Evolutionary conservation across 805 yeast genomes (phyloP), one percentile per base, ranked within the genome.

Genomic region (Debaryomyces prosopidis): DNA sequence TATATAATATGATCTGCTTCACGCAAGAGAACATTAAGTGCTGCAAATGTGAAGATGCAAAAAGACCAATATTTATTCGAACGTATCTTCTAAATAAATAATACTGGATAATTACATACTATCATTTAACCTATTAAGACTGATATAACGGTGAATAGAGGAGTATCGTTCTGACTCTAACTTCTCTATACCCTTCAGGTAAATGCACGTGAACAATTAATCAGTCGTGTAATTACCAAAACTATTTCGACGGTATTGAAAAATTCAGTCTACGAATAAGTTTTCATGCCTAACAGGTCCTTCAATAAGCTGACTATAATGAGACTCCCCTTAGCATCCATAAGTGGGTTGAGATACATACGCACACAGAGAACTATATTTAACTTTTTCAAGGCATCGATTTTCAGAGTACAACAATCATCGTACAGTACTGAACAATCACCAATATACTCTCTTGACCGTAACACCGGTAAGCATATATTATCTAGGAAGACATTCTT

Each of bases 401-500:
- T 42, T 34, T 45, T 42, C 4, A 19, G 19, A 8, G 17, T 39
- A 10, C 36, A 39, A 14, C 30, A 15, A 17, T 17, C 39, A 15
- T 38, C 26, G 15, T 43, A 43, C 8, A 34, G 33, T 33, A 34
- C 47, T 18, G 35, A 35, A 28, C 20, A 43, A 30, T 26, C 43
- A 11, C 40, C 47, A 28, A 41, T 36, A n/a, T 47, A 36, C 37
- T 31, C 43, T 15, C 40, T 47, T 35, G 47, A 47, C 16, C 60
- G 82, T 53, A 58, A 67, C 41, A 80, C 91, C 8, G 69, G 77
- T 44, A 91, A 91, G 63, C 81, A 81, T 14, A 58, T 73, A 37
- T 77, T 75, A 34, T 83, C 92, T 3, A 82, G 97, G 69, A 92
- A 92, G 71, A 90, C 97, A 0, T 90, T 82, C 55, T 73, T 92